A percentile compares a stretch with the other conserved stretches of the same genome.
phyloP scores from a whole-genome alignment of 768 basidiomycete genomes.

The Pleurotus salmoneostramineus region DNA sequence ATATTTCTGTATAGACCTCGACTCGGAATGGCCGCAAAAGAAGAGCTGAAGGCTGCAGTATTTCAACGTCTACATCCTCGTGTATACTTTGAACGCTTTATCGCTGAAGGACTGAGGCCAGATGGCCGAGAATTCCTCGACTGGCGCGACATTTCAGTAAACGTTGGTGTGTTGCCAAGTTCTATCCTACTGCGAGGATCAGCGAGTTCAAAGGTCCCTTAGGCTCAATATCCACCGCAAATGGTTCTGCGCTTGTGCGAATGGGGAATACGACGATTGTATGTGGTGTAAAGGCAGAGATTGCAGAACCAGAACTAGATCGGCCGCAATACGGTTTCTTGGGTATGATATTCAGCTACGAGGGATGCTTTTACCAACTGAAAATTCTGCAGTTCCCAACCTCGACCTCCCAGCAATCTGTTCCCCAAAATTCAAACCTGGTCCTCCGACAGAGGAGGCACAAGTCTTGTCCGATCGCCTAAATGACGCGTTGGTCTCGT shows the following conservation, averaged over 20 bases:
- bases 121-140: conserved; percentile 71
- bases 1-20: no score
- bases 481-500: conserved; percentile 76
- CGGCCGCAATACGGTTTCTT: conserved; percentile 74
- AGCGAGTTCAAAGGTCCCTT: conserved; percentile 1
- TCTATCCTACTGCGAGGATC: neutral
- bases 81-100: conserved; percentile 83
- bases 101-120: conserved; percentile 73
- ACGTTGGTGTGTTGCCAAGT: conserved; percentile 58
- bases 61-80: conserved; percentile 90
- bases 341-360: conserved; percentile 42
- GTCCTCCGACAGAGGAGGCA: conserved; percentile 92
- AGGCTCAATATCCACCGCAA: conserved; percentile 94
- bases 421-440: conserved; percentile 91
- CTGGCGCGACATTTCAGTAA: conserved; percentile 76
- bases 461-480: conserved; percentile 86
- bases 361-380: neutral
- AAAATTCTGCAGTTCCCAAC: conserved; percentile 69
- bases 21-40: conserved; percentile 5
- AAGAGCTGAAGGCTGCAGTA: conserved; percentile 46
- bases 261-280: conserved; percentile 93
- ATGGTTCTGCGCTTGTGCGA: conserved; percentile 88
- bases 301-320: conserved; percentile 86
- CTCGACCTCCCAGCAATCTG: conserved; percentile 92
- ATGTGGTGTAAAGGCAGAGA: conserved; percentile 94